A percentile compares a stretch with the other conserved stretches of the same genome.
Conservation (phyloP, 371 early-diverging fungal species). For the Syncephalastrum sp. region DNA sequence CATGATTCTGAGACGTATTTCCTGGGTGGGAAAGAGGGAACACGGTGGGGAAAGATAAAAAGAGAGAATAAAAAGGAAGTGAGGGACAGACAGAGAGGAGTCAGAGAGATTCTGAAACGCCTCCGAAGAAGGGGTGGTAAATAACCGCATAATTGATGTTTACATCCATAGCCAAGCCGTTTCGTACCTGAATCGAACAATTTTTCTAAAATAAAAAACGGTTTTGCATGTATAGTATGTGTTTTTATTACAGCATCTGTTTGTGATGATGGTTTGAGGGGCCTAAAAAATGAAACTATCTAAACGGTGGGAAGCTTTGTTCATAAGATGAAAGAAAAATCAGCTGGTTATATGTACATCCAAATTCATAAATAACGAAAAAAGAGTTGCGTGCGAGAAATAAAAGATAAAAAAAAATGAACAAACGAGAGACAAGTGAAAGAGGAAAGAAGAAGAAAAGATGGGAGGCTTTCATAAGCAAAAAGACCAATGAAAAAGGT, state of each 20-base stretch:
- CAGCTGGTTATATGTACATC: no score
- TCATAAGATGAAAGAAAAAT: no score
- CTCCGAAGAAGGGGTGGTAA: background rate
- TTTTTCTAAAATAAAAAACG: no score
- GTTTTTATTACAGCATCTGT: no score
- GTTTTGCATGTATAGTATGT: no score
- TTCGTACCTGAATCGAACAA: no score
- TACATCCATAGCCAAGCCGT: no score
- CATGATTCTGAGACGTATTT: background rate
- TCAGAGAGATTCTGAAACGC: background rate
- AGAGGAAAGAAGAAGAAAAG: background rate
- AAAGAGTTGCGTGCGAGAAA: slow-evolving; percentile 2
- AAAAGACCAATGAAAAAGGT: background rate
- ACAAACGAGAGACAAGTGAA: slow-evolving; percentile 3
- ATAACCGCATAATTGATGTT: no score
- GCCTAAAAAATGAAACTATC: no score
- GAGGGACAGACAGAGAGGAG: slow-evolving; percentile 2
- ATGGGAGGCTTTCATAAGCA: background rate
- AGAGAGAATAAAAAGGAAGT: background rate
- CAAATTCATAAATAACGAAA: background rate
- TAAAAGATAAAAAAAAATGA: background rate
- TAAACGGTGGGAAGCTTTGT: no score
- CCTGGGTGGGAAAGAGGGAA: background rate
- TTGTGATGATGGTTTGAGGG: no score
- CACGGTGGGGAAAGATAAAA: slow-evolving; percentile 1